These are phyloP conservation scores for Ophiostoma tasmaniense DNA, from an alignment of 2,329 filamentous ascomycete species.

Conservation along the genomic window DNA sequence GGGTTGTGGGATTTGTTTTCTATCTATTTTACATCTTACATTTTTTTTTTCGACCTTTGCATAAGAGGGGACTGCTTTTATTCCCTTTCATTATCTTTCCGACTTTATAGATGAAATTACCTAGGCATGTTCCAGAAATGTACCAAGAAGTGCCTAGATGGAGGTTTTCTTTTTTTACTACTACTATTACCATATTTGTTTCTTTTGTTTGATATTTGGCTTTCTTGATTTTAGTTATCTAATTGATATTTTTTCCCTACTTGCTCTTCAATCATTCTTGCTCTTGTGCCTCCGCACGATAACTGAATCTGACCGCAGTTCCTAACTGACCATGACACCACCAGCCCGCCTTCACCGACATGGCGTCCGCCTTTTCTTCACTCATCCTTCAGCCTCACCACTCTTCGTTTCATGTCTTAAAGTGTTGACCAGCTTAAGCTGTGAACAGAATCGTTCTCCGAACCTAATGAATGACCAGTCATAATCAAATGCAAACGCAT, in stretches of 20 bases:
- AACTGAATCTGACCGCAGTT: not conserved
- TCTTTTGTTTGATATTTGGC: not conserved
- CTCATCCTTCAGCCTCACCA: not conserved
- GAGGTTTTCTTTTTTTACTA: slow-evolving; percentile 6
- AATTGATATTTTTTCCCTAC: slow-evolving; percentile 1
- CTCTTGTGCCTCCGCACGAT: no score
- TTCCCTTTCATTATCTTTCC: slow-evolving; percentile 1
- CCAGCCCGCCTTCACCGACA: not conserved
- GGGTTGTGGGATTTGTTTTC: not conserved
- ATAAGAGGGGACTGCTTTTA: not conserved
- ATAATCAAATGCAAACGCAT: not conserved
- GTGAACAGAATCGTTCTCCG: no score
- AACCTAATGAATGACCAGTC: not conserved
- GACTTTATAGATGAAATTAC: slow-evolving; percentile 8
- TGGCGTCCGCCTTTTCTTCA: not conserved
- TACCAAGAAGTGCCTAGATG: slow-evolving; percentile 7
- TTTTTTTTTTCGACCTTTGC: slow-evolving; percentile 3
- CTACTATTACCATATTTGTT: not conserved
- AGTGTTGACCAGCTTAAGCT: not conserved
- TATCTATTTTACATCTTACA: slow-evolving; percentile 3
- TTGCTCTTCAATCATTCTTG: not conserved
- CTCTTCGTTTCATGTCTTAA: not conserved
- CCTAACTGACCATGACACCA: not conserved
- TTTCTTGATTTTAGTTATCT: not conserved
- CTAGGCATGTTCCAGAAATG: slow-evolving; percentile 3